phyloP scores from a whole-genome alignment of 2,329 filamentous ascomycete species.

The Monosporascus sp. region DNA sequence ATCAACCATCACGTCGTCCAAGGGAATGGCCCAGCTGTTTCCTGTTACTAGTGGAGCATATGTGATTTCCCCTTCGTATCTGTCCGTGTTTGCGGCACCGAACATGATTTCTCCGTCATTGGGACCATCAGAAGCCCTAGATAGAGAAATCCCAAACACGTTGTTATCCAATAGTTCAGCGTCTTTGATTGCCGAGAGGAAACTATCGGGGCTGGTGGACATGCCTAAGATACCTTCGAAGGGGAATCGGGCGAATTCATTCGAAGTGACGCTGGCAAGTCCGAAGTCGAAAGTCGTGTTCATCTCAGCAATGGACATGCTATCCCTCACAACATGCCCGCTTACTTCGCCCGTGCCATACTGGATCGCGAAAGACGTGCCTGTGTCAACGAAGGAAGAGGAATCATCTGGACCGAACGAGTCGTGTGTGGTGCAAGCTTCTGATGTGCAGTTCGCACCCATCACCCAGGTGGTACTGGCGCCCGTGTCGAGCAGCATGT shows the following conservation, averaged over 20 bases:
- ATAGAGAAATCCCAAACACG: conserved; percentile 66
- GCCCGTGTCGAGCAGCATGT: conserved; percentile 62
- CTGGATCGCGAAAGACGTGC: conserved; percentile 55
- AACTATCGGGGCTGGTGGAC: conserved; percentile 62
- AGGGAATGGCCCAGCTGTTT: conserved; percentile 62
- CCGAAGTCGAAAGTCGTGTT: conserved; percentile 64
- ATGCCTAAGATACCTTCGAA: conserved; percentile 86
- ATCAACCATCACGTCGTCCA: conserved; percentile 61
- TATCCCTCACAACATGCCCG: conserved; percentile 63
- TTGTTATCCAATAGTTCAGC: conserved; percentile 55
- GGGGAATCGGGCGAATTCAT: conserved; percentile 71
- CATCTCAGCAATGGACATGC: conserved; percentile 60
- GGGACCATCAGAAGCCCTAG: conserved; percentile 57
- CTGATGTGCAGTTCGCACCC: conserved; percentile 59
- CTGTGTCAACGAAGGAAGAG: conserved; percentile 49
- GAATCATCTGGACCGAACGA: conserved; percentile 65
- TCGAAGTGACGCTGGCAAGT: conserved; percentile 63
- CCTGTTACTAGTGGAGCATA: conserved; percentile 54
- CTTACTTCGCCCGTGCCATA: conserved; percentile 75
- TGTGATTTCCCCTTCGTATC: conserved; percentile 62
- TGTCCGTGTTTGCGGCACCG: conserved; percentile 61
- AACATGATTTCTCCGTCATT: conserved; percentile 76
- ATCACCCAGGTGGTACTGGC: conserved; percentile 80
- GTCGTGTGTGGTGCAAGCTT: conserved; percentile 64
- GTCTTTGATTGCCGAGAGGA: conserved; percentile 57